Evolutionary conservation across 1,139 yeast species (phyloP).

Genomic region (Kluyveromyces marxianus): DNA sequence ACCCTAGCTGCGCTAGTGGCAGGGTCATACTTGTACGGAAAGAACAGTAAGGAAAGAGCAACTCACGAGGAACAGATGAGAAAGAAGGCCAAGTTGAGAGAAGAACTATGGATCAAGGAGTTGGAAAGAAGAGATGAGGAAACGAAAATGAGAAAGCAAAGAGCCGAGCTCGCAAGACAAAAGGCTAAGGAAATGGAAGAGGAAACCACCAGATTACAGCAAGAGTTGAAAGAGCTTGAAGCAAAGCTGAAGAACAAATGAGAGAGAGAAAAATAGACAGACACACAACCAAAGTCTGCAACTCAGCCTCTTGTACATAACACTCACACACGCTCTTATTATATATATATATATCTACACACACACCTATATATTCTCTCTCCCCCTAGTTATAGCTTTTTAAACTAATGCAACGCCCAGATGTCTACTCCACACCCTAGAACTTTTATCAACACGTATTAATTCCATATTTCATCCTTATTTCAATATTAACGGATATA

Average conservation of each 20-base stretch:
- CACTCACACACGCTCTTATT: no score
- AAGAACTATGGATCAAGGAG: constrained; percentile 83
- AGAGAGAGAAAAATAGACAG: neutral
- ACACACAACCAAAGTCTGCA: neutral
- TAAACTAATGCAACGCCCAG: no score
- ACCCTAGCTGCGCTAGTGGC: constrained; percentile 75
- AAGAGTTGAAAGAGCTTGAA: constrained; percentile 25
- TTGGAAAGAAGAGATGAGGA: constrained; percentile 76
- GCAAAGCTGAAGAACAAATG: constrained; percentile 9
- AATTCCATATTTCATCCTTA: no score
- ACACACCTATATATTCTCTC: no score
- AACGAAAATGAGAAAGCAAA: constrained; percentile 55
- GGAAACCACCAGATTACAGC: constrained; percentile 21
- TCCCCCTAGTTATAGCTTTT: no score
- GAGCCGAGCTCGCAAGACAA: constrained; percentile 42
- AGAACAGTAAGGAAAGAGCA: constrained; percentile 33
- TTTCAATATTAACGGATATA: no score
- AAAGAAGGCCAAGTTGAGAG: constrained; percentile 78
- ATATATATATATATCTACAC: no score
- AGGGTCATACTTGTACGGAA: constrained; percentile 64
- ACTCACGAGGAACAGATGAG: constrained; percentile 53
- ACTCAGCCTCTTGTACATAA: neutral
- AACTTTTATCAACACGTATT: no score
- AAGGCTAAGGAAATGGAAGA: constrained; percentile 30
- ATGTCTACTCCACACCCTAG: no score